Evolutionary conservation across 352 stramenopile genomes (phyloP).

Genomic region (Paralagenidium karlingii): DNA sequence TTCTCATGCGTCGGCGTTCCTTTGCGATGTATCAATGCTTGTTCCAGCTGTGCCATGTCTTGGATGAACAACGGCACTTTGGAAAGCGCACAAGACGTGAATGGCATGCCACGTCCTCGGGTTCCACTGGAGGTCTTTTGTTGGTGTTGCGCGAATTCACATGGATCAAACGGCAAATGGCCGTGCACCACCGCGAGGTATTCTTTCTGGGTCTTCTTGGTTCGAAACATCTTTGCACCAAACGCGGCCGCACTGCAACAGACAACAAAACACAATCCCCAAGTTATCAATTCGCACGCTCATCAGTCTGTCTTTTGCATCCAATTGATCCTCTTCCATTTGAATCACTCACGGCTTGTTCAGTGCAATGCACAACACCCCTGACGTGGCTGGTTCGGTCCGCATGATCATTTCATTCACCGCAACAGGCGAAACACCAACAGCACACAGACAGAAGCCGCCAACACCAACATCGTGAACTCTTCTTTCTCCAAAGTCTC

Average conservation of each 20-base stretch:
- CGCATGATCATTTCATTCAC: no score
- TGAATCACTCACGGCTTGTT: conserved; percentile 35
- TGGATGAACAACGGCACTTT: conserved; percentile 53
- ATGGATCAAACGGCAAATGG: conserved; percentile 44
- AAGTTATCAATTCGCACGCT: conserved; percentile 1
- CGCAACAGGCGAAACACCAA: no score
- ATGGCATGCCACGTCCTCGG: not conserved
- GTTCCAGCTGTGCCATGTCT: conserved; percentile 56
- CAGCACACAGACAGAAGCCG: no score
- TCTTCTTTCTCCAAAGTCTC: not conserved
- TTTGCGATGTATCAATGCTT: conserved; percentile 30
- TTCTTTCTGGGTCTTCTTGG: conserved; percentile 72
- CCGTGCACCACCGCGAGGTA: conserved; percentile 76
- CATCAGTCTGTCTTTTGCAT: not conserved
- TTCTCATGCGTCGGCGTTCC: conserved; percentile 33
- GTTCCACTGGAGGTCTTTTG: conserved; percentile 2
- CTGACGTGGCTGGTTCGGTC: conserved; percentile 47
- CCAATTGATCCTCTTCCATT: not conserved
- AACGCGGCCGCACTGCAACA: conserved; percentile 41
- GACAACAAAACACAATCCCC: not conserved
- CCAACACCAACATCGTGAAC: not conserved
- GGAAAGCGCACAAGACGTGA: conserved; percentile 45
- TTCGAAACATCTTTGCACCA: conserved; percentile 55
- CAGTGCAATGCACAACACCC: conserved; percentile 69
- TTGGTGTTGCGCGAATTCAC: conserved; percentile 8